Evolutionary conservation across 1,139 yeast genomes (phyloP).

Genomic region (Saccharomyces hybrid): DNA sequence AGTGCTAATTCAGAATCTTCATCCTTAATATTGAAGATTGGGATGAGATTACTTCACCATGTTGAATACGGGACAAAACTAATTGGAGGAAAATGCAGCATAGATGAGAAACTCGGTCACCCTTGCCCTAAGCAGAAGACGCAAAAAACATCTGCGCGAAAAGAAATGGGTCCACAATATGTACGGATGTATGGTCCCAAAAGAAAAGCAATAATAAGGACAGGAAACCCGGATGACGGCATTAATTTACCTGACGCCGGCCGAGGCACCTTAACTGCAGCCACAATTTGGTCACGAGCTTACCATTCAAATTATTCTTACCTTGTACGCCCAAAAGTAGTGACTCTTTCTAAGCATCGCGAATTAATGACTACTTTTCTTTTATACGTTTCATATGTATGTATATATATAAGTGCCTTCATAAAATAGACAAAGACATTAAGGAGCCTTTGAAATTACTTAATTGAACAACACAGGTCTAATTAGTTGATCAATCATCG

Average conservation of each 20-base stretch:
- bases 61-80: not conserved
- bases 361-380: not conserved
- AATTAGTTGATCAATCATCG: not conserved
- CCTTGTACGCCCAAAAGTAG: not conserved
- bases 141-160: not conserved
- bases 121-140: not conserved
- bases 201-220: not conserved
- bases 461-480: not conserved
- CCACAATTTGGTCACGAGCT: slow-evolving; percentile 1
- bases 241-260: not conserved
- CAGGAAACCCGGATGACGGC: not conserved
- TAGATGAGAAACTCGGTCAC: not conserved
- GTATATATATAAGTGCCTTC: not conserved
- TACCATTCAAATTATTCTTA: not conserved
- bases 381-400: not conserved
- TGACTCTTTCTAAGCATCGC: slow-evolving; percentile 1
- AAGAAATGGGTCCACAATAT: not conserved
- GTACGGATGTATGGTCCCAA: not conserved
- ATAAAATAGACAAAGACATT: not conserved
- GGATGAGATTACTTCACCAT: not conserved
- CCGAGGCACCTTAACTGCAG: not conserved
- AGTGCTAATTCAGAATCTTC: not conserved
- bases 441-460: not conserved
- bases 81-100: not conserved
- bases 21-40: not conserved